A percentile compares a stretch with the other conserved stretches of the same genome.
phyloP scores from a whole-genome alignment of 768 basidiomycete species.

The Hypholoma fasciculare region DNA sequence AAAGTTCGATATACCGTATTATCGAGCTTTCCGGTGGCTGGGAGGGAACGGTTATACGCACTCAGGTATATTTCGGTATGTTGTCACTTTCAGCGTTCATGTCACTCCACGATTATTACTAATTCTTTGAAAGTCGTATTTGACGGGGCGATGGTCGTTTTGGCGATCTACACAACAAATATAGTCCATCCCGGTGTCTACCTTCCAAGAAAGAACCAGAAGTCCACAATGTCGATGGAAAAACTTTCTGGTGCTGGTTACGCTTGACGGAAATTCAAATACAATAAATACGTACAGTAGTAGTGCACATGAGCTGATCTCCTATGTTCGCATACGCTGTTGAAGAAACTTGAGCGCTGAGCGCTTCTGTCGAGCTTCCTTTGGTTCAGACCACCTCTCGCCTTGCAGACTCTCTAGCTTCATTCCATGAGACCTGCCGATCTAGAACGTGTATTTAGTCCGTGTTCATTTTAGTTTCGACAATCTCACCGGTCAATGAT shows the following conservation, averaged over 20 bases:
- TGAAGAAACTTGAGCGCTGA: too few species aligned
- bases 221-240: not conserved
- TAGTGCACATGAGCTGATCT: too few species aligned
- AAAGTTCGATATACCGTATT: conserved; percentile 49
- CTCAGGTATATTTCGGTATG: conserved; percentile 50
- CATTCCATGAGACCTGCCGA: too few species aligned
- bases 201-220: not conserved
- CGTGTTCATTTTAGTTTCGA: too few species aligned
- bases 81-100: conserved; percentile 1
- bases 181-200: conserved; percentile 41
- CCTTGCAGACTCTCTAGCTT: too few species aligned
- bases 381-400: too few species aligned
- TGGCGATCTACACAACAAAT: conserved; percentile 47
- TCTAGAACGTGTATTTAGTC: too few species aligned
- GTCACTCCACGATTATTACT: not conserved
- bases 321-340: too few species aligned
- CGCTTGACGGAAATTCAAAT: too few species aligned
- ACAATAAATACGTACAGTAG: too few species aligned
- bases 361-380: too few species aligned
- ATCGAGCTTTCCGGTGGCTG: conserved; percentile 52
- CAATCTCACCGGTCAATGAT: too few species aligned
- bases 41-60: conserved; percentile 47
- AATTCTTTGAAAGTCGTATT: conserved; percentile 36
- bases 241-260: not conserved
- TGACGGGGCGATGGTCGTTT: conserved; percentile 46